Base-by-base conservation (phyloP, 2,329 filamentous ascomycete species). In the Cladosporium sp. region DNA sequence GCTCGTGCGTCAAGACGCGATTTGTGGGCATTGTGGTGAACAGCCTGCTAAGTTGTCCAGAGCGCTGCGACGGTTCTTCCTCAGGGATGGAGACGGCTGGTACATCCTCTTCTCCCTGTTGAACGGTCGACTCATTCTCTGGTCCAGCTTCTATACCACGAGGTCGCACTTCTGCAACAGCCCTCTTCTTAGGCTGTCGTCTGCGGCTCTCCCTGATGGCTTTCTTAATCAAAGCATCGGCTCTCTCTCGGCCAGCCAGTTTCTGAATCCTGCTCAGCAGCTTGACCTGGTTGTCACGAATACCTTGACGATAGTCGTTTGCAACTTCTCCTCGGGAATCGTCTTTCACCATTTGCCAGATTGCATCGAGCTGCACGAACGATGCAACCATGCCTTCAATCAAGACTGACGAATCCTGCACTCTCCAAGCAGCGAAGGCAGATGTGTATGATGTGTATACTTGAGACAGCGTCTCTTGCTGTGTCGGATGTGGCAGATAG, bases 371-470 rank as follows among this genome's bases (percentile, higher is more conserved):
- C 68, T 91, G 89, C 17, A 92, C 88, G 71, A 93, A 92, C 62
- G 91, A 89, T 66, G 90, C 82, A n/a, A 93, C 80, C 89, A 94
- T 92, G 56, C 90, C 87, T 65, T 92, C 88, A 53, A 93, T 84
- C 4, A 94, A 77, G 0, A 89, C 86, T 55, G 86, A 86, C 0
- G 88, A 90, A 69, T 93, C 90, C 53, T 89, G 83, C 1, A 89
- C 86, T 72, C 92, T 91, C 90, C 90, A 94, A 3, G 88, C 85
- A 60, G 90, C 88, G 67, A 94, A 92, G 1, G 88, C 88, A 54
- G 89, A 87, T 65, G 87, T 84, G 64, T 91, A 94, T 0, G 86
- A 83, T 32, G 87, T 83, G 67, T 92, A 90, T 1, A 84, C 80
- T 64, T 90, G 82, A 0, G 86, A 82, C 17, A 94, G 77, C 1